Evolutionary conservation across 2,329 filamentous ascomycete species (phyloP), one percentile per base, ranked within the genome.

Genomic region (Xylaria sp.): DNA sequence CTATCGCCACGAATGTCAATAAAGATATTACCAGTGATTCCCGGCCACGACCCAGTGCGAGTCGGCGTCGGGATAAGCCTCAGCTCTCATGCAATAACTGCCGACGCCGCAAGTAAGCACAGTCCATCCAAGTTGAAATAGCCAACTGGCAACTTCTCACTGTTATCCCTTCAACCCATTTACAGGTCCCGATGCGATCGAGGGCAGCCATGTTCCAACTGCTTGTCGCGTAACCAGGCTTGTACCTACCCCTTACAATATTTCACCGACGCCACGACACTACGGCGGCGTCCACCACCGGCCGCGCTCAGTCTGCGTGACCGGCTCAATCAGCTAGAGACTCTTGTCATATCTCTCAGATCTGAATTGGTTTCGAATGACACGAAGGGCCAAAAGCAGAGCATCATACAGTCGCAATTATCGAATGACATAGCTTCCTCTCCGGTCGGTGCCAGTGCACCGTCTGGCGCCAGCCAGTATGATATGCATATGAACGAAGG

Each of bases 291-390:
- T 4, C 2, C 28, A 34, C 7, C 18, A 6, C 46, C 46, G 1
- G n/a, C n/a, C 7, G 46, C n/a, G n/a, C 10, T 25, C 10, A 65
- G 25, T 13, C 15, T 52, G 1, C 55, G 23, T 9, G 46, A 23
- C 20, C 63, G 55, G 3, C 25, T 58, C 12, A 15, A 31, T 15
- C 63, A 65, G 20, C 48, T 65, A 10, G 54, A 65, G 63, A 65
- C 28, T 20, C 44, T 59, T 12, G 55, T 59, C 9, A 34, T 52
- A 7, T 59, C 55, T 44, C 46, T 65, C n/a, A 59, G 63, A 8
- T 51, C 52, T 15, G 54, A 65, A 44, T 39, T 57, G 31, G 31
- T 18, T 39, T 23, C 37, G 3, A 31, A 34, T 3, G 41, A 57
- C n/a, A 37, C 37, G 15, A 25, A 57, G 10, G 3, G 4, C 20